Evolutionary conservation across 1,284 basidiomycete species (phyloP), one percentile per base, ranked within the genome.

Genomic region (Uromyces viciae-fabae): DNA sequence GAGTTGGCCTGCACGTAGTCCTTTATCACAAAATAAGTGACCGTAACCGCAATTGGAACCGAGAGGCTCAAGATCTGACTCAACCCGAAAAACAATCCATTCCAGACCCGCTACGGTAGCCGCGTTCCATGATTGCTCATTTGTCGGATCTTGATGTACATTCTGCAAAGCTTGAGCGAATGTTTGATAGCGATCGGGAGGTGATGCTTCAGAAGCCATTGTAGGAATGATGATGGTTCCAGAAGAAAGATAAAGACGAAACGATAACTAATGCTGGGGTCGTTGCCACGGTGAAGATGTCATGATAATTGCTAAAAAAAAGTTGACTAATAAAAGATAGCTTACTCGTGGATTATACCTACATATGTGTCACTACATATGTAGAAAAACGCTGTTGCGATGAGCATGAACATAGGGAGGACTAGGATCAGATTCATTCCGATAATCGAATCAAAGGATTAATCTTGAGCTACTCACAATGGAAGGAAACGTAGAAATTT

Each of bases 11-110:
- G 62, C 33, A 46, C 71, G 79, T 28, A 81, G n/a, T n/a, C 79
- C 79, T 66, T 68, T 74, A n/a, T 72, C 43, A 52, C 79, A 81
- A 52, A 73, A 81, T 7, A 81, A 49, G 46, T 81, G 79, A 43
- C 72, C 71, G 54, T 74, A 58, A 25, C 79, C 72, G 33, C 71
- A 40, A 66, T 74, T 38, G 2, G 56, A 72, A 19, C 58, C 72
- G 36, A 81, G 62, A 7, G 79, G 79, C 52, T 2, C 72, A 5
- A 46, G 28, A 46, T 81, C 71, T 28, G 71, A 66, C 15, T 66
- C 28, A 0, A 81, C 36, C n/a, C 71, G 79, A 56, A 28, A n/a
- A 15, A 75, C 43, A 22, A 58, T 68, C 79, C 79, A 81, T 31
- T 64, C 43, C 31, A 80, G 77, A 1, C 77, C 77, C 33, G 46